Conservation (phyloP, 2,329 filamentous ascomycete genomes). For the Phyllachora maydis region DNA sequence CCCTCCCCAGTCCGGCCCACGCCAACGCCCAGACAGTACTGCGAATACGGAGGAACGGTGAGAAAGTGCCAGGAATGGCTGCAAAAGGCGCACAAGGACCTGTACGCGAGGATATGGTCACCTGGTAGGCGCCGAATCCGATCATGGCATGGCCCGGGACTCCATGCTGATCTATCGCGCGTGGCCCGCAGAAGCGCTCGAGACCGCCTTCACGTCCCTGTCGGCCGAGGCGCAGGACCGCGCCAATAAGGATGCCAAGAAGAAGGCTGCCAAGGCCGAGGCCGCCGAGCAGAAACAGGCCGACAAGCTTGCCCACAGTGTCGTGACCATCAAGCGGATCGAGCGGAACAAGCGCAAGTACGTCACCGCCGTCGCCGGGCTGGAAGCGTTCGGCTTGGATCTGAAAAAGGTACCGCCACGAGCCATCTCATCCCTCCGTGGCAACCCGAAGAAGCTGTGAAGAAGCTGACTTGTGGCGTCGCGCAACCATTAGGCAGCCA, state of each 20-base stretch:
- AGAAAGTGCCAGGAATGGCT: slow-evolving; percentile 99
- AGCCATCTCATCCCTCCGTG: too few relatives aligned
- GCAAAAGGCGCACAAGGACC: slow-evolving; percentile 45
- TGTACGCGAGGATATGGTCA: slow-evolving; percentile 73
- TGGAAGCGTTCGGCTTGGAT: slow-evolving; percentile 80
- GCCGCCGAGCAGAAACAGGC: slow-evolving; percentile 67
- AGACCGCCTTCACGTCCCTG: slow-evolving; percentile 67
- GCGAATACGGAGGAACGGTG: slow-evolving; percentile 89
- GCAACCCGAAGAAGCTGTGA: too few relatives aligned
- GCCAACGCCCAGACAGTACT: slow-evolving; percentile 45
- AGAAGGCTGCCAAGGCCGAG: slow-evolving; percentile 90
- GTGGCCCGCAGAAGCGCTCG: slow-evolving; percentile 49
- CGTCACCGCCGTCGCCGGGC: slow-evolving; percentile 76
- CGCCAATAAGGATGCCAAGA: slow-evolving; percentile 86
- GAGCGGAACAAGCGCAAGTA: slow-evolving; percentile 97
- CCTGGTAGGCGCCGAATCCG: slow-evolving; percentile 36
- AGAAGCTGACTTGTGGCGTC: too few relatives aligned
- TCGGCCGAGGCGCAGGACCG: slow-evolving; percentile 85
- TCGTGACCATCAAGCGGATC: slow-evolving; percentile 84
- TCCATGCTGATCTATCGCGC: too few relatives aligned
- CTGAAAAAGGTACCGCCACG: slow-evolving; percentile 62
- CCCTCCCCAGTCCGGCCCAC: slow-evolving; percentile 1
- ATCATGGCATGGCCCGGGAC: too few relatives aligned
- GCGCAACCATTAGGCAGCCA: slow-evolving; percentile 51
- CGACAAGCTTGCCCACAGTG: slow-evolving; percentile 62